A percentile compares a stretch with the other conserved stretches of the same genome.
Evolutionary conservation across 2,329 filamentous ascomycete genomes (phyloP).

Genomic region (Colletotrichum salicis): DNA sequence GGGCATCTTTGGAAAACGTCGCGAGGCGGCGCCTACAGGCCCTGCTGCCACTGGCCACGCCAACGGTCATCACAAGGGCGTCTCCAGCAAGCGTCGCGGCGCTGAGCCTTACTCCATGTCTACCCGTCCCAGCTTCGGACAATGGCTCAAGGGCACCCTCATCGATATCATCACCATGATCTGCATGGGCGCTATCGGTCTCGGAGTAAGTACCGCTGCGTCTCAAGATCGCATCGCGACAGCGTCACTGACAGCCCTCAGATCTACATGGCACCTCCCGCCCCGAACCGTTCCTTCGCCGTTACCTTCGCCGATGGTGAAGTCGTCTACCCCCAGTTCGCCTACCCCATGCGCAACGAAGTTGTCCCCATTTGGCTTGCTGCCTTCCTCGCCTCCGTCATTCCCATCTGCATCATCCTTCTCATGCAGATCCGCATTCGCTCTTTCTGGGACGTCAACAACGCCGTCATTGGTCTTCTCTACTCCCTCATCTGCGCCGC

Average conservation of each 20-base stretch:
- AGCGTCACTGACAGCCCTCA: slow-evolving; percentile 39
- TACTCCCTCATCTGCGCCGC: slow-evolving; percentile 77
- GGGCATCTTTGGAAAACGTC: slow-evolving; percentile 31
- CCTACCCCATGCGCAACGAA: slow-evolving; percentile 76
- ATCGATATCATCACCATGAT: slow-evolving; percentile 76
- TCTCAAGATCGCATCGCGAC: background rate
- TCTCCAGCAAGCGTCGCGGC: background rate
- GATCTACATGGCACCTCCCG: slow-evolving; percentile 73
- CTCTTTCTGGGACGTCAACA: slow-evolving; percentile 78
- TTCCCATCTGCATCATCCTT: slow-evolving; percentile 74
- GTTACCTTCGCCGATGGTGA: slow-evolving; percentile 74
- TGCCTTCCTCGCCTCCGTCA: slow-evolving; percentile 70
- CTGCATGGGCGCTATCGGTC: slow-evolving; percentile 71
- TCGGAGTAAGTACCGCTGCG: slow-evolving; percentile 63
- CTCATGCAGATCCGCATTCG: slow-evolving; percentile 74
- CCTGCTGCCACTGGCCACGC: background rate
- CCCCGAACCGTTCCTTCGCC: slow-evolving; percentile 75
- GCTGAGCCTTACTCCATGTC: slow-evolving; percentile 54
- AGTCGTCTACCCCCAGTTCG: slow-evolving; percentile 76
- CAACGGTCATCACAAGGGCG: slow-evolving; percentile 9
- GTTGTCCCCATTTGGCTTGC: slow-evolving; percentile 78
- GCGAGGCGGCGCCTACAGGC: background rate
- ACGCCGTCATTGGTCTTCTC: slow-evolving; percentile 74
- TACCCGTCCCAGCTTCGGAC: slow-evolving; percentile 69
- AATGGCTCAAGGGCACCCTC: slow-evolving; percentile 76